Conservation (phyloP, 2,329 filamentous ascomycete species). For the Aurifilum marmelostoma region DNA sequence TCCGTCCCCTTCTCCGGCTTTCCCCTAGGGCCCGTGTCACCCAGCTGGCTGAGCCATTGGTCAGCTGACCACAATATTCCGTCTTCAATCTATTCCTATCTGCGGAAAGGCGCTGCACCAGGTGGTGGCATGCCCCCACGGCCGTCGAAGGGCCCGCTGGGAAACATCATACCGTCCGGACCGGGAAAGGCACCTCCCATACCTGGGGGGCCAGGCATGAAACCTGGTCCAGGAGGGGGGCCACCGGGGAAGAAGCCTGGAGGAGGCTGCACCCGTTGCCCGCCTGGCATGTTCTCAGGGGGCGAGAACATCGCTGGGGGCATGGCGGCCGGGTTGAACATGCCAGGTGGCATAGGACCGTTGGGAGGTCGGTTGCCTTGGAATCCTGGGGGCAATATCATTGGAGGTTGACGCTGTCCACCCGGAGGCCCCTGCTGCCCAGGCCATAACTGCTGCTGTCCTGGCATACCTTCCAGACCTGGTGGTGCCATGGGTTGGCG, state of each 20-base stretch:
- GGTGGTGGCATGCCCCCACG: slow-evolving; percentile 44
- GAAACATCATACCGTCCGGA: slow-evolving; percentile 53
- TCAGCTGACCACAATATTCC: neutral
- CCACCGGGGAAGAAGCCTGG: slow-evolving; percentile 60
- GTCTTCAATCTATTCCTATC: neutral
- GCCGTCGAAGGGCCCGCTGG: slow-evolving; percentile 53
- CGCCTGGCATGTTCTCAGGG: slow-evolving; percentile 54
- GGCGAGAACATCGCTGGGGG: slow-evolving; percentile 52
- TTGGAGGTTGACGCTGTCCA: slow-evolving; percentile 43
- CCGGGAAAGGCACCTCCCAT: slow-evolving; percentile 60
- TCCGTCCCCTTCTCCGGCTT: no score
- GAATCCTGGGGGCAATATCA: slow-evolving; percentile 62
- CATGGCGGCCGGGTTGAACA: slow-evolving; percentile 64
- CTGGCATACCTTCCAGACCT: slow-evolving; percentile 55
- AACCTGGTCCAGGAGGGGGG: slow-evolving; percentile 44
- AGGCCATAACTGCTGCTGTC: slow-evolving; percentile 60
- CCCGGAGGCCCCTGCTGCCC: slow-evolving; percentile 45
- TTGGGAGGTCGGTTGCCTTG: slow-evolving; percentile 46
- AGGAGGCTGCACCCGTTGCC: slow-evolving; percentile 53
- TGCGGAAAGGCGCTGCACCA: slow-evolving; percentile 36
- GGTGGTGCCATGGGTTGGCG: slow-evolving; percentile 50
- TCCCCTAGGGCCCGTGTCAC: no score
- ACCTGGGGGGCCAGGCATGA: slow-evolving; percentile 54
- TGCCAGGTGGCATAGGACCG: slow-evolving; percentile 56
- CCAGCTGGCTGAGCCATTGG: no score